Evolutionary conservation across 2,329 filamentous ascomycete genomes (phyloP).

Genomic region (Botrytis byssoidea): DNA sequence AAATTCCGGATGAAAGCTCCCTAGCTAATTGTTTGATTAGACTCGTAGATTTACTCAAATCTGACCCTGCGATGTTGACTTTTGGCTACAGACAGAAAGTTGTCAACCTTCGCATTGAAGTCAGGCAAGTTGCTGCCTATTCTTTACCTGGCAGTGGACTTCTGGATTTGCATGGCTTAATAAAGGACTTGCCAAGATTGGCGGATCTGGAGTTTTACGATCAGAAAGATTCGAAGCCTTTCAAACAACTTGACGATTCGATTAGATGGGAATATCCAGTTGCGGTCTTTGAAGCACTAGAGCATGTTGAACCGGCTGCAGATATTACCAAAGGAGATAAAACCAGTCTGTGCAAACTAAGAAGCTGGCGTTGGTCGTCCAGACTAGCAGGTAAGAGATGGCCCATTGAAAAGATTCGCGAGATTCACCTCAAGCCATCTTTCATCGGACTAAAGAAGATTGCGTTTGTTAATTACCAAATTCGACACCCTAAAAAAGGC

Average conservation of each 20-base stretch:
- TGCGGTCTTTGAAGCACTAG: conserved; percentile 63
- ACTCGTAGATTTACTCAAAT: conserved; percentile 52
- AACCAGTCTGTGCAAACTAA: conserved; percentile 41
- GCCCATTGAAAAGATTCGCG: conserved; percentile 49
- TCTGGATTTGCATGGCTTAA: conserved; percentile 56
- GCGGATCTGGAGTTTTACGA: conserved; percentile 71
- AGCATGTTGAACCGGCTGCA: conserved; percentile 49
- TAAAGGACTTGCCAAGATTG: conserved; percentile 65
- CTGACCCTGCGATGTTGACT: conserved; percentile 34
- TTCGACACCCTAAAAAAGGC: conserved; percentile 45
- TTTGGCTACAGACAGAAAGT: conserved; percentile 39
- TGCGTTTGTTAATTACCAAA: conserved; percentile 63
- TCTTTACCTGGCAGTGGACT: conserved; percentile 53
- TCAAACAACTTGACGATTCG: conserved; percentile 54
- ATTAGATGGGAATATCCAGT: conserved; percentile 69
- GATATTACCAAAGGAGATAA: conserved; percentile 34
- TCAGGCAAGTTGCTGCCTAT: conserved; percentile 50
- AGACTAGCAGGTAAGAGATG: conserved; percentile 49
- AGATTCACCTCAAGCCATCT: conserved; percentile 53
- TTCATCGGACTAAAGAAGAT: conserved; percentile 58
- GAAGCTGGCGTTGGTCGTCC: conserved; percentile 62
- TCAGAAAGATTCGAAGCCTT: conserved; percentile 65
- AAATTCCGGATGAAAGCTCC: no score
- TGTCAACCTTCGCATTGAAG: conserved; percentile 37
- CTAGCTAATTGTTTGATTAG: conserved; percentile 2